A percentile compares a stretch with the other conserved stretches of the same genome.
These are phyloP conservation scores for Pyrenophora tritici-repentis DNA, from an alignment of 2,329 filamentous ascomycete species.

Conservation along the genomic window DNA sequence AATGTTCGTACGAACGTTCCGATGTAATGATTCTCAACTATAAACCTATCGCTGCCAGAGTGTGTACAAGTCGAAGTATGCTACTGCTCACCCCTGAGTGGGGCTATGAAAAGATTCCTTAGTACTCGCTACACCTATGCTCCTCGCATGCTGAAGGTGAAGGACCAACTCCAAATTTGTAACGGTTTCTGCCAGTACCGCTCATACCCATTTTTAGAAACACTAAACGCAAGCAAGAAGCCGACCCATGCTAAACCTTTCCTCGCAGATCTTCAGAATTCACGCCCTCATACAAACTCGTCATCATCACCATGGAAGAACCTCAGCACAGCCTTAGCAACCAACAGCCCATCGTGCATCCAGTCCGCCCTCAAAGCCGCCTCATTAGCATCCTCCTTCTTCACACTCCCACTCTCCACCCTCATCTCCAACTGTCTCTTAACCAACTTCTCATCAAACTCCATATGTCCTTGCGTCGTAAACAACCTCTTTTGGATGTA, in stretches of 20 bases:
- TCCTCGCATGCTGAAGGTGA: no score
- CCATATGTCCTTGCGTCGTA: conserved; percentile 54
- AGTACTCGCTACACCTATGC: no score
- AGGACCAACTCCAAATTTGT: no score
- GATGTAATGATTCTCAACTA: no score
- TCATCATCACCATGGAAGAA: conserved; percentile 45
- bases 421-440: conserved; percentile 52
- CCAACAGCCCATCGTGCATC: conserved; percentile 38
- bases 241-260: neutral
- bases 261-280: neutral
- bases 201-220: no score
- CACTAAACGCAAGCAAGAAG: no score
- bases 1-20: no score
- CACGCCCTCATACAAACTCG: conserved; percentile 9
- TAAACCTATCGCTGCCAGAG: no score
- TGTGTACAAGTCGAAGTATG: no score
- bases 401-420: conserved; percentile 50
- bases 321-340: conserved; percentile 38
- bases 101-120: no score
- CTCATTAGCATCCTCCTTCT: conserved; percentile 44
- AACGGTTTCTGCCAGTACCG: no score
- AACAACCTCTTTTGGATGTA: conserved; percentile 54
- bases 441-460: conserved; percentile 55
- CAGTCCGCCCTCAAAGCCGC: conserved; percentile 39
- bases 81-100: no score